phyloP scores from a whole-genome alignment of 257 asterid species.

The Fraxinus anomala region DNA sequence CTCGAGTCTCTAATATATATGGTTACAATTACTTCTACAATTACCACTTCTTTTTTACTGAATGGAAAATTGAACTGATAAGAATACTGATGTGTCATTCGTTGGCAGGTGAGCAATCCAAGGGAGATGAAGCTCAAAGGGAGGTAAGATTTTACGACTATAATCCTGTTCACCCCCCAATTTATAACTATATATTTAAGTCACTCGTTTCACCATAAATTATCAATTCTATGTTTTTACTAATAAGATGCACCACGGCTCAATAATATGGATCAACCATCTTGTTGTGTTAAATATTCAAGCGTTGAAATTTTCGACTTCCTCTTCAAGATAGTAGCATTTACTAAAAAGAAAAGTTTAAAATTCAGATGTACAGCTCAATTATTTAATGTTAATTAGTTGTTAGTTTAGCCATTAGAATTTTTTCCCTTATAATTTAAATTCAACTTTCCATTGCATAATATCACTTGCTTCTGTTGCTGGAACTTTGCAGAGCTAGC shows the following conservation, averaged over 20 bases:
- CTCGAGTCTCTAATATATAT: too few species aligned
- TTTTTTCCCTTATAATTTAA: too few species aligned
- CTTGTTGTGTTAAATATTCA: background rate
- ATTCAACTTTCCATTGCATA: background rate
- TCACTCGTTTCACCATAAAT: background rate
- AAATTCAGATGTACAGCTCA: too few species aligned
- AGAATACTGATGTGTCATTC: background rate
- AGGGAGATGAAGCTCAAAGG: conserved; percentile 45
- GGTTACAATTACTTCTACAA: background rate
- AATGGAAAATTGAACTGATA: background rate
- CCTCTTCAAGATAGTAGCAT: too few species aligned
- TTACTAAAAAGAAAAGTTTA: too few species aligned
- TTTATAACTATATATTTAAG: background rate
- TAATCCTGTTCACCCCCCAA: background rate
- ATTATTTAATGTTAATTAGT: too few species aligned
- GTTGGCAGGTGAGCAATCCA: conserved; percentile 58
- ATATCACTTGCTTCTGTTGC: background rate
- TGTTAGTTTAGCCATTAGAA: too few species aligned
- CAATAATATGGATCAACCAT: background rate
- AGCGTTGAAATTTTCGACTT: too few species aligned
- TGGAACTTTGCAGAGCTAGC: conserved; percentile 39
- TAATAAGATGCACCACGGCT: background rate
- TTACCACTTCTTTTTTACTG: background rate
- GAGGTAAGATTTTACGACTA: conserved; percentile 38
- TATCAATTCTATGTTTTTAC: background rate